Evolutionary conservation across 306 rosid genomes (phyloP).

Genomic region (Vicia sativa): DNA sequence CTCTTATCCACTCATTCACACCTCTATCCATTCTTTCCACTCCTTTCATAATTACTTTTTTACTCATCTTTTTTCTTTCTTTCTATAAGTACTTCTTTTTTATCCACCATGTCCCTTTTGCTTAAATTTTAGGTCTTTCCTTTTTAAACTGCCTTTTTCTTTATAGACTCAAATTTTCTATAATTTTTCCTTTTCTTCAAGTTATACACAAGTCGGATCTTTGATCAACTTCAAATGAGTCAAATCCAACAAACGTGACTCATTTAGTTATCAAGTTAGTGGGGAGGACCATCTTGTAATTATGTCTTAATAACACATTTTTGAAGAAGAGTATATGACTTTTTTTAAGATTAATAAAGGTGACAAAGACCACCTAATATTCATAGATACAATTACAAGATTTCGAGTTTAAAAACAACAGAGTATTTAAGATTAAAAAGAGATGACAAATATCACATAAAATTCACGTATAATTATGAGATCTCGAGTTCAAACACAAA

Average conservation of each 20-base stretch:
- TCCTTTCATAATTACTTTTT: neutral
- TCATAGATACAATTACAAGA: too few species aligned
- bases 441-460: too few species aligned
- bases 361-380: too few species aligned
- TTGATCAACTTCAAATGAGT: neutral
- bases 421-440: too few species aligned
- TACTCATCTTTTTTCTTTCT: too few species aligned
- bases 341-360: too few species aligned
- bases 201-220: neutral
- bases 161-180: neutral
- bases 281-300: neutral
- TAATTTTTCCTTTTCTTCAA: neutral
- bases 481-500: too few species aligned
- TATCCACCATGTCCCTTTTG: neutral
- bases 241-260: too few species aligned
- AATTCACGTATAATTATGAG: too few species aligned
- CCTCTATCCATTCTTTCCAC: neutral
- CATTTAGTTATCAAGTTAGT: neutral
- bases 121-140: neutral
- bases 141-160: neutral
- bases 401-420: too few species aligned
- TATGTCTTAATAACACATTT: too few species aligned
- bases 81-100: neutral
- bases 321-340: too few species aligned
- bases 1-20: neutral